phyloP scores from a whole-genome alignment of 1,139 yeast species.

The Geotrichum histeridarum region DNA sequence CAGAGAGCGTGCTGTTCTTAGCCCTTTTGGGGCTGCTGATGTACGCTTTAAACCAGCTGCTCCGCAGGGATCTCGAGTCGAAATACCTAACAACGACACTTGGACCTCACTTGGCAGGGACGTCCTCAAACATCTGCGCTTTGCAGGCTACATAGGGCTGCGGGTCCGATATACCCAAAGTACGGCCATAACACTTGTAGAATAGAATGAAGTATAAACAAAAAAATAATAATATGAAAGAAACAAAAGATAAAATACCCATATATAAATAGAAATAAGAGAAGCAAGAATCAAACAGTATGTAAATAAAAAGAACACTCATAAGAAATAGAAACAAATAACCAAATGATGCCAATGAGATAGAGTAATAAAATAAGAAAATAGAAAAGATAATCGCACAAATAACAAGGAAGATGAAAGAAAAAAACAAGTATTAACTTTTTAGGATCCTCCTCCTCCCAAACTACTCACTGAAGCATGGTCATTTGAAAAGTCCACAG shows the following conservation, averaged over 20 bases:
- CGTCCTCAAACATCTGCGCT: too few species aligned
- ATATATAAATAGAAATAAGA: not conserved
- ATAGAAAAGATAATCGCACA: not conserved
- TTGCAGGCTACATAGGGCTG: too few species aligned
- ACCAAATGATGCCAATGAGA: not conserved
- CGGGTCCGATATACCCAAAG: too few species aligned
- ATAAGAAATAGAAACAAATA: not conserved
- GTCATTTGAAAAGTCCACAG: not conserved
- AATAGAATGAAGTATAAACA: not conserved
- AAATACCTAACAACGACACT: too few species aligned
- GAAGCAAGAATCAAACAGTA: not conserved
- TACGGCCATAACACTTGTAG: too few species aligned
- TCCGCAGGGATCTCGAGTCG: too few species aligned
- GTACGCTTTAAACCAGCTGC: too few species aligned
- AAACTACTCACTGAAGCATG: not conserved
- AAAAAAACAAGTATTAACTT: not conserved
- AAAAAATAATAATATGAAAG: not conserved
- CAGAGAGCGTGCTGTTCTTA: too few species aligned
- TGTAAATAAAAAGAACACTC: not conserved
- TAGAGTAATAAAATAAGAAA: not conserved
- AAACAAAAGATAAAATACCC: not conserved
- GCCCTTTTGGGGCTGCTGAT: too few species aligned
- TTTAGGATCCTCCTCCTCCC: not conserved
- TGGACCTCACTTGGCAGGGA: too few species aligned
- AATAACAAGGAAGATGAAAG: constrained; percentile 3